These are phyloP conservation scores for Phalaenopsis equestris DNA, from an alignment of 106 monocot genomes.

Conservation along the genomic window DNA sequence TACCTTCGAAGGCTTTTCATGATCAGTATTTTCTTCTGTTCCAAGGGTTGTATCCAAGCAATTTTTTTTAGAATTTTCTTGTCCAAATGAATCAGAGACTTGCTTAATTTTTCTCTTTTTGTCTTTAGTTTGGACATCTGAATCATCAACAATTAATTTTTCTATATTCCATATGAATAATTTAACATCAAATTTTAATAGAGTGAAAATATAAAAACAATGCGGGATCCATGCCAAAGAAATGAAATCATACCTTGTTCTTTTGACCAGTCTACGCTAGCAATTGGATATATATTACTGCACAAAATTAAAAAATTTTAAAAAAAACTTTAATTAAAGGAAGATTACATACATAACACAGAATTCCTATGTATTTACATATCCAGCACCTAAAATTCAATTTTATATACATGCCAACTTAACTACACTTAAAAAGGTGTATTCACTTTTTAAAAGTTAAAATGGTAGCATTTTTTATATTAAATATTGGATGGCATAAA, in stretches of 20 bases:
- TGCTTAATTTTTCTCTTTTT: constrained; percentile 28
- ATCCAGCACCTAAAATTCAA: no score
- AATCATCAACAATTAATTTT: constrained; percentile 6
- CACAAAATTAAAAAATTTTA: not conserved
- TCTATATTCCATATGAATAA: not conserved
- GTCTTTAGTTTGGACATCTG: constrained; percentile 16
- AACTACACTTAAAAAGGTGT: no score
- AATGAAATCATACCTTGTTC: constrained; percentile 11
- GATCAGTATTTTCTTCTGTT: constrained; percentile 6
- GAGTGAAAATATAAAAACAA: not conserved
- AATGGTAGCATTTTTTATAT: no score
- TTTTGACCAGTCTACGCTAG: not conserved
- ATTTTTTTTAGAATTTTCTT: constrained; percentile 8
- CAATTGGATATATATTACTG: constrained; percentile 11
- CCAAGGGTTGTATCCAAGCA: not conserved
- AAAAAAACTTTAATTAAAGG: no score
- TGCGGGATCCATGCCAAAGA: not conserved
- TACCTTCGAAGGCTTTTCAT: constrained; percentile 3
- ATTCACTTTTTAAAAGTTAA: no score
- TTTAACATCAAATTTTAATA: not conserved
- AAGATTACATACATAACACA: no score
- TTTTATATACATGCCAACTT: no score
- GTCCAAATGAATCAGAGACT: constrained; percentile 5
- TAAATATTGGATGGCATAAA: no score
- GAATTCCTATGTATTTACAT: no score